Evolutionary conservation across 2,329 filamentous ascomycete species (phyloP), one percentile per base, ranked within the genome.

Genomic region (Fusarium sp.): DNA sequence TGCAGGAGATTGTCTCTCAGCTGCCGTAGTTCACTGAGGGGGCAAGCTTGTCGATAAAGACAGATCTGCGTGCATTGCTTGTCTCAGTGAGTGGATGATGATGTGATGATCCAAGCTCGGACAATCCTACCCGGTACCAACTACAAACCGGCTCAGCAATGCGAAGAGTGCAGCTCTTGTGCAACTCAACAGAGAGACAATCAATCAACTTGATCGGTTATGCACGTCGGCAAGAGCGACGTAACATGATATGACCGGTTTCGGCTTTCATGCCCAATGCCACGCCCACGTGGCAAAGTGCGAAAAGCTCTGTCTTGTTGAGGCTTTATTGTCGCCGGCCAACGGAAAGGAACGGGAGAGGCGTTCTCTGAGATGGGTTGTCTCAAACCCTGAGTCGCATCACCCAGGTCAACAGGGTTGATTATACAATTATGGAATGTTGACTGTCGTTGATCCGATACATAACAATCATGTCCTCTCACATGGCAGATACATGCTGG

Each of bases 221-320:
- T 55, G 53, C 58, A 62, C 31, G 59, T 50, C 48, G 46, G 46
- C 34, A 23, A 23, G 23, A 23, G 23, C 23, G 23, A 23, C 23
- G 23, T 23, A 31, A 36, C 9, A 58, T 63, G 58, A 59, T 47
- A 53, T 64, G 54, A 50, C 46, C 23, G 44, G 44, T 28, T 57
- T 56, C 16, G 31, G 37, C 47, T 23, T 23, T 68, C 65, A 50
- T 54, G 37, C 64, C 73, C 73, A 75, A 65, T 74, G 62, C 66
- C 53, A 60, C 41, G 64, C 60, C 73, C 71, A 75, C 72, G 73
- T 75, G 73, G 71, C 73, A 30, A 43, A 36, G 27, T 27, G 43
- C 73, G 34, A 43, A 36, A 30, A 27, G 43, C 34, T 23, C 23
- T 23, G 3, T 23, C 23, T 23, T 23, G 23, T 23, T 28, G 6